Conservation (phyloP, 805 yeast species). For the Candida anglica region DNA sequence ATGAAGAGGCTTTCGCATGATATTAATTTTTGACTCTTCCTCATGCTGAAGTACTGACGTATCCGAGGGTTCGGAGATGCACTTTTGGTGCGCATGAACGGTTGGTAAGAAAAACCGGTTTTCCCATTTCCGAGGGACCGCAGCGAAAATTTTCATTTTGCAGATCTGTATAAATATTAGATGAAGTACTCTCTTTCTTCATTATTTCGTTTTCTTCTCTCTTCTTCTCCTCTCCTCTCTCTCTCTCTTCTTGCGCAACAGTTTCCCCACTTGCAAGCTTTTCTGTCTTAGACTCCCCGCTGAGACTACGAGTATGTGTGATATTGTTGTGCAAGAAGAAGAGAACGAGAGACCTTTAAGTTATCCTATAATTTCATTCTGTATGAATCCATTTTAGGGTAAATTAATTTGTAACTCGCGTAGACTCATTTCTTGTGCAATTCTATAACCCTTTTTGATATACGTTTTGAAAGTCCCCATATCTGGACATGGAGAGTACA, state of each 20-base stretch:
- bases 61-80: slow-evolving; percentile 5
- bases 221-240: slow-evolving; percentile 11
- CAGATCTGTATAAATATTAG: slow-evolving; percentile 3
- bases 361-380: too few relatives aligned
- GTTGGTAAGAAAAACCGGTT: too few relatives aligned
- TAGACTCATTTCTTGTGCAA: too few relatives aligned
- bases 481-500: slow-evolving; percentile 11
- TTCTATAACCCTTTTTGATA: too few relatives aligned
- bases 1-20: neutral
- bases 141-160: slow-evolving; percentile 4
- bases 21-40: neutral
- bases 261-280: slow-evolving; percentile 7
- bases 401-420: too few relatives aligned
- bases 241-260: slow-evolving; percentile 9
- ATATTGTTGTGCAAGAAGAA: too few relatives aligned
- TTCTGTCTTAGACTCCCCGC: slow-evolving; percentile 6
- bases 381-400: too few relatives aligned
- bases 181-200: slow-evolving; percentile 3
- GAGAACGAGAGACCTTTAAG: too few relatives aligned
- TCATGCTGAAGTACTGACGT: slow-evolving; percentile 3
- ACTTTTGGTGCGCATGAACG: too few relatives aligned
- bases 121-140: slow-evolving; percentile 3
- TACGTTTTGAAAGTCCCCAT: slow-evolving; percentile 26
- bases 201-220: slow-evolving; percentile 9
- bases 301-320: too few relatives aligned